Evolutionary conservation across 1,284 basidiomycete genomes (phyloP).

Genomic region (Pascua sp.): DNA sequence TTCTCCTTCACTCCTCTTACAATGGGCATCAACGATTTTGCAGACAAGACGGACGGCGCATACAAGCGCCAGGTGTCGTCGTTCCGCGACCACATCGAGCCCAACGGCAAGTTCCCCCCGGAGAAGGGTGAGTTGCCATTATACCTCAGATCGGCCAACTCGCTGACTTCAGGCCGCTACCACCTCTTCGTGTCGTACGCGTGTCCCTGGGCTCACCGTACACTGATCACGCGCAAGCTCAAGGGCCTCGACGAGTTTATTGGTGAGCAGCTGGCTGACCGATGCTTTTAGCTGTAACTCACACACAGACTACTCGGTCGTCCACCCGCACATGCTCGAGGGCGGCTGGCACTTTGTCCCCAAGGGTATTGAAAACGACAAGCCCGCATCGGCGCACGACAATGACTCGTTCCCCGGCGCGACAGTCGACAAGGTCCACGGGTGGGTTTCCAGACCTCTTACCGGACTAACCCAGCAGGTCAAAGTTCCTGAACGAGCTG

Average conservation of each 20-base stretch:
- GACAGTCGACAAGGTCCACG: constrained; percentile 67
- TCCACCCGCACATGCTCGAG: constrained; percentile 79
- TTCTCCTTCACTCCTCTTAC: constrained; percentile 3
- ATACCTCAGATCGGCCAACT: not conserved
- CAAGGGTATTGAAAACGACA: constrained; percentile 27
- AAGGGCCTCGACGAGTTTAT: constrained; percentile 87
- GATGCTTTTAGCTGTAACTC: not conserved
- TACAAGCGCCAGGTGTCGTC: constrained; percentile 72
- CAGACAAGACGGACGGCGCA: constrained; percentile 62
- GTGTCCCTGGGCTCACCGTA: constrained; percentile 84
- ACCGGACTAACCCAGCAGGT: constrained; percentile 19
- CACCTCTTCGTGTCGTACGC: constrained; percentile 85
- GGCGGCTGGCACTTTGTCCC: constrained; percentile 84
- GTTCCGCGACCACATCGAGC: constrained; percentile 71
- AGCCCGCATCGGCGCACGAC: constrained; percentile 30
- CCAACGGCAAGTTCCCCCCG: constrained; percentile 70
- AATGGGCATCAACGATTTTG: constrained; percentile 62
- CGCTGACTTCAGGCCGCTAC: constrained; percentile 64
- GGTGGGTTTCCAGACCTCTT: no score
- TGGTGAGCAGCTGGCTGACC: constrained; percentile 54
- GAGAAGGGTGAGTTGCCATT: constrained; percentile 62
- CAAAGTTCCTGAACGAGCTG: constrained; percentile 75
- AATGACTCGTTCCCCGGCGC: constrained; percentile 66
- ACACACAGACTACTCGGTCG: constrained; percentile 65
- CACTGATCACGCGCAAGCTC: constrained; percentile 81